A percentile compares a stretch with the other conserved stretches of the same genome.
phyloP scores from a whole-genome alignment of 2,329 filamentous ascomycete species.

The Hymenotorrendiella dingleyae region DNA sequence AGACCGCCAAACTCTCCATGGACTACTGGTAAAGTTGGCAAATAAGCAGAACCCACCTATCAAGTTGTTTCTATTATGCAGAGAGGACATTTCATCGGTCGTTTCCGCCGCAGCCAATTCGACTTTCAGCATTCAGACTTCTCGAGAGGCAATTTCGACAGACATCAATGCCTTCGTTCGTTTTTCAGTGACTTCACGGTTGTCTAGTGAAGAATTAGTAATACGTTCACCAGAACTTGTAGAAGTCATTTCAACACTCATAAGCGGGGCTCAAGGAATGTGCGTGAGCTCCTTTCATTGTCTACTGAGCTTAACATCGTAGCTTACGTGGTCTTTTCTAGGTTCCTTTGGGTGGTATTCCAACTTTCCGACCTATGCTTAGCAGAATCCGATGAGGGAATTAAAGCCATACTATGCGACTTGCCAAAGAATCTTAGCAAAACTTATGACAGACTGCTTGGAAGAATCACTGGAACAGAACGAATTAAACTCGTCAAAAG shows the following conservation, averaged over 20 bases:
- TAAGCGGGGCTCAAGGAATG: conserved; percentile 15
- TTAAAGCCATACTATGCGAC: conserved; percentile 8
- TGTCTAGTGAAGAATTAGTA: conserved; percentile 5
- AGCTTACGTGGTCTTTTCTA: background rate
- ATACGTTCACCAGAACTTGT: conserved; percentile 5
- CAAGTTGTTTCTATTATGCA: conserved; percentile 8
- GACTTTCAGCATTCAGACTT: background rate
- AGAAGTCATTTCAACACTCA: conserved; percentile 7
- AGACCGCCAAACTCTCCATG: background rate
- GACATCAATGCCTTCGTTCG: conserved; percentile 12
- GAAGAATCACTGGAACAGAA: conserved; percentile 4
- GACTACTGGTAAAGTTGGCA: background rate
- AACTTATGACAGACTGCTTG: conserved; percentile 13
- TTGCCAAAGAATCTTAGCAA: conserved; percentile 12
- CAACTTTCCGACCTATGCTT: conserved; percentile 14
- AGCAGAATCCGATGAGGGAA: conserved; percentile 12
- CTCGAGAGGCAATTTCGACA: background rate
- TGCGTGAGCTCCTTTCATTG: no score
- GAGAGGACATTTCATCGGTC: conserved; percentile 3
- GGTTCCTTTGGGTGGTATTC: conserved; percentile 19
- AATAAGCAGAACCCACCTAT: background rate
- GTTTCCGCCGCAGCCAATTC: background rate
- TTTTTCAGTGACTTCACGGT: background rate
- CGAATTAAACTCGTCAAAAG: conserved; percentile 6
- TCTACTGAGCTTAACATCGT: no score